Base-by-base conservation (phyloP, 2,329 filamentous ascomycete genomes). In the Cadophora sp. region DNA sequence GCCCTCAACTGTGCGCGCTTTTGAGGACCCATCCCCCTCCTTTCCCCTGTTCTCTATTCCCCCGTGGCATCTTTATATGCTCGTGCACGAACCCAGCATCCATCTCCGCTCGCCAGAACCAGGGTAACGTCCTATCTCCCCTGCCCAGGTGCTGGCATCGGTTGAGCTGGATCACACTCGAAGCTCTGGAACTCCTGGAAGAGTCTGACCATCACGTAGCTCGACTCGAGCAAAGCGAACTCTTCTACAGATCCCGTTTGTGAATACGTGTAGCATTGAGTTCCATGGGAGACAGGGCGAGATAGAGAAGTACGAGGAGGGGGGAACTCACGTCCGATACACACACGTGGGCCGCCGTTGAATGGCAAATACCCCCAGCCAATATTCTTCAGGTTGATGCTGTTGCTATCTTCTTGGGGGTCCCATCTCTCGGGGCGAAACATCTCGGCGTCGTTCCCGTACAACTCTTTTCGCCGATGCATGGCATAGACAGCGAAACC, bases 121-220 rank as follows among this genome's bases (percentile, higher is more conserved):
- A 48, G 47, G 5, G 47, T 48, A 24, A 48, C 47, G 47, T 48
- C 47, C 47, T 48, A 9, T 24, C 9, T 48, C 47, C 24, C 47
- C 47, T 48, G 20, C 11, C 47, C 20, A 48, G 8, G n/a, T 14
- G 47, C 47, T 24, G n/a, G 47, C 47, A 48, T 48, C n/a, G 20
- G n/a, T 48, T 20, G 47, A 48, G 47, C 47, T 48, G n/a, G n/a
- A 48, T 48, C 47, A 48, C 20, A 48, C 47, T 48, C 47, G 20
- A 48, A 24, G 47, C n/a, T 48, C 47, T 24, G n/a, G 13, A 48
- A 48, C n/a, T 48, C 47, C n/a, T 48, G 20, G 8, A 48, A 24
- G 47, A 48, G 47, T 48, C 47, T 48, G 20, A 24, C 11, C 20
- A 48, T 13, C 47, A 48, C n/a, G 20, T 48, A 48, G 47, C 47